These are phyloP conservation scores for Pythium brachiatum DNA, from an alignment of 352 stramenopile genomes.

Conservation along the genomic window DNA sequence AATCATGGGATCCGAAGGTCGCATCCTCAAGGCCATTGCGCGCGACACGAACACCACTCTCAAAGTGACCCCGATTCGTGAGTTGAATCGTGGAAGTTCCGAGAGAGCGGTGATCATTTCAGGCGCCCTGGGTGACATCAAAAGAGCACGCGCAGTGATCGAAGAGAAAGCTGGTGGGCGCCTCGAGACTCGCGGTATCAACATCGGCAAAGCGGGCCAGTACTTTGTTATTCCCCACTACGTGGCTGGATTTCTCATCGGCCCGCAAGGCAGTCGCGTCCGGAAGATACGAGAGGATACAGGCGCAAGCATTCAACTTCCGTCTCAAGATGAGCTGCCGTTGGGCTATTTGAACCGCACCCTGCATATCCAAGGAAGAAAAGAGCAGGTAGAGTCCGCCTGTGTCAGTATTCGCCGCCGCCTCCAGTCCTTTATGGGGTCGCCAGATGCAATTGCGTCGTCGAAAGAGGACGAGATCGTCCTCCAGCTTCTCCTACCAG, in stretches of 20 bases:
- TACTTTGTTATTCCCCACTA: constrained; percentile 67
- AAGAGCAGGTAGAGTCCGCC: constrained; percentile 45
- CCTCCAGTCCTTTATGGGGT: constrained; percentile 26
- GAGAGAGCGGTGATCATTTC: constrained; percentile 49
- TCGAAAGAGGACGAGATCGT: constrained; percentile 43
- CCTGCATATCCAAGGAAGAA: constrained; percentile 58
- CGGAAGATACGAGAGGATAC: constrained; percentile 44
- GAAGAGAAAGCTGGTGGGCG: constrained; percentile 41
- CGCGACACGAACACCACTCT: constrained; percentile 43
- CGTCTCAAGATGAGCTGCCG: constrained; percentile 44
- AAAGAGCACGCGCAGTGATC: constrained; percentile 38
- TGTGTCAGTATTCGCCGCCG: constrained; percentile 35
- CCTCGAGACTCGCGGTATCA: constrained; percentile 25
- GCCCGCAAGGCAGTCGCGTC: constrained; percentile 35
- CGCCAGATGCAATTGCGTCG: neutral
- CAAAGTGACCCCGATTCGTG: constrained; percentile 32
- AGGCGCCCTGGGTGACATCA: constrained; percentile 33
- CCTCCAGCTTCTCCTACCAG: constrained; percentile 49
- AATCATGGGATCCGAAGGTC: constrained; percentile 57
- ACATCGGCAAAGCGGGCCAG: constrained; percentile 34
- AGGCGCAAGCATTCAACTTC: constrained; percentile 57
- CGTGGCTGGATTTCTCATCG: constrained; percentile 51
- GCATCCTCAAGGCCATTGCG: constrained; percentile 44
- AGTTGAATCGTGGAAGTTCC: constrained; percentile 40
- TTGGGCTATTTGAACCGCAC: constrained; percentile 61